A percentile compares a stretch with the other conserved stretches of the same genome.
Conservation (phyloP, 148 eudicot species). For the Chenopodium quinoa region DNA sequence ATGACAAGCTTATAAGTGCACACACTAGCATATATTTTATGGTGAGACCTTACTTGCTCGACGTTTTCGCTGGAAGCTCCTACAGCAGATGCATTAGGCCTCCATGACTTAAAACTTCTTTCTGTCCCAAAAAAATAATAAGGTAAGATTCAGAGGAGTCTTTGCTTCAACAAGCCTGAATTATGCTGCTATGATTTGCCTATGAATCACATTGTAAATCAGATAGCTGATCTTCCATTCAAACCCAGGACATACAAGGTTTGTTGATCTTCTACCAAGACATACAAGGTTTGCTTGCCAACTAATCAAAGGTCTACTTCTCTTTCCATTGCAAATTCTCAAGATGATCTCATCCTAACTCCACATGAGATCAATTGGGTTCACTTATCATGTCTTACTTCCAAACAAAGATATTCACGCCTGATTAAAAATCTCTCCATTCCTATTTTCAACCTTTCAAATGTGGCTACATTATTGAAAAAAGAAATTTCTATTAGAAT, state of each 20-base stretch:
- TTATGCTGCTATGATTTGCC: background rate
- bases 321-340: too few species aligned
- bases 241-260: background rate
- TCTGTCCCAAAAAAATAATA: slow-evolving; percentile 20
- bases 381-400: background rate
- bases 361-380: too few species aligned
- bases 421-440: background rate
- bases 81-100: slow-evolving; percentile 16
- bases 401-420: background rate
- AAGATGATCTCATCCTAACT: too few species aligned
- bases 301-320: too few species aligned
- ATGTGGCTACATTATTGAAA: background rate
- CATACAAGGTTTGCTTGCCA: too few species aligned
- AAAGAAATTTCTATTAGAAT: too few species aligned
- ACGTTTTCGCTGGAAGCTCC: slow-evolving; percentile 13
- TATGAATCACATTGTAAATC: background rate
- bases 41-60: slow-evolving; percentile 20
- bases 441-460: background rate
- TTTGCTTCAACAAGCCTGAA: background rate
- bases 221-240: background rate
- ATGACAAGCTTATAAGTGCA: background rate
- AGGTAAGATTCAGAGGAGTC: background rate
- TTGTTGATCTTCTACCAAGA: too few species aligned
- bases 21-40: background rate
- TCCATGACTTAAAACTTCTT: slow-evolving; percentile 20